Evolutionary conservation across 257 asterid species (phyloP).

Genomic region (Petunia axillaris): DNA sequence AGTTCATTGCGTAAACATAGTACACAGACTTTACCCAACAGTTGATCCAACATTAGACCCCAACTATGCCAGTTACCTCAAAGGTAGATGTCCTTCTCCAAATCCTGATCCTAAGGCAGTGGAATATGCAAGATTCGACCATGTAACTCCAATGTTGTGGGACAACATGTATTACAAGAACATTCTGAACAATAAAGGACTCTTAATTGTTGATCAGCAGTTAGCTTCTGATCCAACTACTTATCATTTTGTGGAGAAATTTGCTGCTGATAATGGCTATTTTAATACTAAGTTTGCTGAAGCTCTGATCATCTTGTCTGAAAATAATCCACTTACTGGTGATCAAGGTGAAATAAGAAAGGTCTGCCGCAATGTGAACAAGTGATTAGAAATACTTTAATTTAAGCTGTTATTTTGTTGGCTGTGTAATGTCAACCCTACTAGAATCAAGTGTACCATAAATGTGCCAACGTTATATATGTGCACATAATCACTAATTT

Average conservation of each 20-base stretch:
- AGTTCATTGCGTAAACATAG: slow-evolving; percentile 70
- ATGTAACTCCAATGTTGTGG: slow-evolving; percentile 57
- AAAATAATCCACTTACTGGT: slow-evolving; percentile 62
- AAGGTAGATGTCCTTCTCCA: slow-evolving; percentile 64
- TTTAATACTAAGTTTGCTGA: slow-evolving; percentile 66
- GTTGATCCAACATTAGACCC: slow-evolving; percentile 68
- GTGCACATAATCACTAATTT: no score
- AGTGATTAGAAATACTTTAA: not conserved
- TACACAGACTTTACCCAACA: slow-evolving; percentile 65
- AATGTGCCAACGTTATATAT: no score
- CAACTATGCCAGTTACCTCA: slow-evolving; percentile 54
- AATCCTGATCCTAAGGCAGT: slow-evolving; percentile 55
- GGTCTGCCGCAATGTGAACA: slow-evolving; percentile 64
- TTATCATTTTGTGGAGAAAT: slow-evolving; percentile 63
- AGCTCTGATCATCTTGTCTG: slow-evolving; percentile 63
- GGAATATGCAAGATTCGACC: slow-evolving; percentile 64
- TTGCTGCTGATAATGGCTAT: slow-evolving; percentile 73
- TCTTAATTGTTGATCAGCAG: slow-evolving; percentile 57
- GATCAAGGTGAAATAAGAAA: slow-evolving; percentile 67
- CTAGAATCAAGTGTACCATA: no score
- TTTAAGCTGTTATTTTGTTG: not conserved
- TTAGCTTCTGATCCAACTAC: slow-evolving; percentile 63
- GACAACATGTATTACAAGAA: slow-evolving; percentile 76
- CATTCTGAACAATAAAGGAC: slow-evolving; percentile 56
- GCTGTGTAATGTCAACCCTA: no score